Conservation (phyloP, 768 basidiomycete genomes). For the Lactarius deliciosus region DNA sequence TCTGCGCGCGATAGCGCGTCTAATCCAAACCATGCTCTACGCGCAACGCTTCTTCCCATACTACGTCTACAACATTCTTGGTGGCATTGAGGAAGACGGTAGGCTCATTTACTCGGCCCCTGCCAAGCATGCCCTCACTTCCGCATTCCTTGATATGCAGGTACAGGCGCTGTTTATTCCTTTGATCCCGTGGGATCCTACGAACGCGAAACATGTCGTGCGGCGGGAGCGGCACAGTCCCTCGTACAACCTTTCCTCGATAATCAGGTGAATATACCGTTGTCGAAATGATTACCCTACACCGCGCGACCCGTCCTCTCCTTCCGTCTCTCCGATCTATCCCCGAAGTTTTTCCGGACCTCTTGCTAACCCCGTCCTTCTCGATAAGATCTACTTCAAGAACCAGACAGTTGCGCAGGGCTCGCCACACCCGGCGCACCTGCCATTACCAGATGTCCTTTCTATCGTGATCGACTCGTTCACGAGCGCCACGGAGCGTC, state of each 20-base stretch:
- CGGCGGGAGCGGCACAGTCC: constrained; percentile 92
- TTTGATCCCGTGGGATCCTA: constrained; percentile 99
- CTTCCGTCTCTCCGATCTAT: constrained; percentile 14
- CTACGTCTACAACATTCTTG: constrained; percentile 96
- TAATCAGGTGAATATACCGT: constrained; percentile 73
- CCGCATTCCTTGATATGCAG: constrained; percentile 40
- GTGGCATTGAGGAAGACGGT: constrained; percentile 97
- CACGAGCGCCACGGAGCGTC: constrained; percentile 95
- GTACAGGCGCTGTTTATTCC: constrained; percentile 97
- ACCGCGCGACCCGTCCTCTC: neutral
- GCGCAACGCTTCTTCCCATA: constrained; percentile 96
- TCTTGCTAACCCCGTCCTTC: constrained; percentile 31
- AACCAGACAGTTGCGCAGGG: constrained; percentile 82
- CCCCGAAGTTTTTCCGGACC: constrained; percentile 46
- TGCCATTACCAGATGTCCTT: constrained; percentile 79
- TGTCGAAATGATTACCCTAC: constrained; percentile 11
- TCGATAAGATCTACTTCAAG: constrained; percentile 90
- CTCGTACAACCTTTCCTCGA: constrained; percentile 98
- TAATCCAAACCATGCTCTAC: constrained; percentile 99
- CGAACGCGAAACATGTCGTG: constrained; percentile 94
- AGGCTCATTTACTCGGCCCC: constrained; percentile 34
- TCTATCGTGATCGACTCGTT: constrained; percentile 93
- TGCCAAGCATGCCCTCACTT: constrained; percentile 23
- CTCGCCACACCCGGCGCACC: constrained; percentile 71
- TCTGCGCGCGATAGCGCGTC: constrained; percentile 92